These are phyloP conservation scores for Abortiporus biennis DNA, from an alignment of 1,284 basidiomycete genomes.

Conservation along the genomic window DNA sequence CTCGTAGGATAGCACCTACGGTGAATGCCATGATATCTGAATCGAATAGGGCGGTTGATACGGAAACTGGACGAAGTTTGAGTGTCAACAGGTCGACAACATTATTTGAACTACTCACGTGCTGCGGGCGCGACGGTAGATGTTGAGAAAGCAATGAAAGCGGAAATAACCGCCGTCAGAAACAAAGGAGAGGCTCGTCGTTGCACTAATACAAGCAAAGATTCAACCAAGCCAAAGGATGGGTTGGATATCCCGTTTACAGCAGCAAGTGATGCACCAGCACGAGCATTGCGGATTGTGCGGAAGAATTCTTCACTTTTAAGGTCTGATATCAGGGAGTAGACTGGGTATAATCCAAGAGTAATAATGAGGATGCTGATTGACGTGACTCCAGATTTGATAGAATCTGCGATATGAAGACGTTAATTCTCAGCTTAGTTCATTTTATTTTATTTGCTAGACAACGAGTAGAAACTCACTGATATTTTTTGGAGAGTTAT, in stretches of 20 bases:
- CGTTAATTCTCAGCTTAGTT: too few relatives aligned
- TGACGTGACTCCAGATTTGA: constrained; percentile 7
- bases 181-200: constrained; percentile 5
- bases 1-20: constrained; percentile 2
- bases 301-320: not conserved
- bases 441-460: too few relatives aligned
- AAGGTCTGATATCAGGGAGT: constrained; percentile 2
- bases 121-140: constrained; percentile 7
- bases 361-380: constrained; percentile 7
- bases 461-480: too few relatives aligned
- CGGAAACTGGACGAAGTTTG: constrained; percentile 1
- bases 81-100: not conserved
- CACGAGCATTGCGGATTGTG: not conserved
- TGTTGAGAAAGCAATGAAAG: not conserved
- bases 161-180: not conserved
- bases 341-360: constrained; percentile 3
- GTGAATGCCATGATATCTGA: constrained; percentile 1
- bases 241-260: constrained; percentile 4
- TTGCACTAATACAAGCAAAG: not conserved
- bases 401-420: not conserved
- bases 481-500: not conserved
- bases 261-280: not conserved
- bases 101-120: constrained; percentile 1
- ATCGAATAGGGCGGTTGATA: constrained; percentile 4
- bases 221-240: constrained; percentile 3